A percentile compares a stretch with the other conserved stretches of the same genome.
These are phyloP conservation scores for Barbarea vulgaris DNA, from an alignment of 345 rosid genomes.

Conservation along the genomic window DNA sequence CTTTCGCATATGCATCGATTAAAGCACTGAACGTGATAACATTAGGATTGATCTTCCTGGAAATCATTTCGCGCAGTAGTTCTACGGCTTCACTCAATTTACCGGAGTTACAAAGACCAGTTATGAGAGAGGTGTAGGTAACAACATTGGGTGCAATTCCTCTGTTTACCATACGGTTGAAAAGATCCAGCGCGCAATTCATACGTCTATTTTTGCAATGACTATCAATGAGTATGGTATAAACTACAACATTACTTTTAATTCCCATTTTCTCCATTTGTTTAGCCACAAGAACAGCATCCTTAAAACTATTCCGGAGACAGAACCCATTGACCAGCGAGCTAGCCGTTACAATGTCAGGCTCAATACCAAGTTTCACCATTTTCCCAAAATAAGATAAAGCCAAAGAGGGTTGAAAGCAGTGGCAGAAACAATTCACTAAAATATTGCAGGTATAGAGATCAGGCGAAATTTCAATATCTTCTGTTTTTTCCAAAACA, in stretches of 20 bases:
- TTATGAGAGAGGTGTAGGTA: slow-evolving; percentile 38
- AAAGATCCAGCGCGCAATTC: neutral
- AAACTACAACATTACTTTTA: slow-evolving; percentile 6
- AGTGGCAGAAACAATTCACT: slow-evolving; percentile 35
- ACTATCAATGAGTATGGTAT: slow-evolving; percentile 28
- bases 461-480: slow-evolving; percentile 25
- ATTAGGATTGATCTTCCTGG: slow-evolving; percentile 28
- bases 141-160: slow-evolving; percentile 28
- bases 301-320: neutral
- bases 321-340: slow-evolving; percentile 36
- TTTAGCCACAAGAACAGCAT: slow-evolving; percentile 17
- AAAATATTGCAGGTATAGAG: slow-evolving; percentile 37
- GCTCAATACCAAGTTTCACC: slow-evolving; percentile 38
- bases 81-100: slow-evolving; percentile 10
- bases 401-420: slow-evolving; percentile 22
- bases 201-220: slow-evolving; percentile 20
- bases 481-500: neutral
- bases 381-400: slow-evolving; percentile 32
- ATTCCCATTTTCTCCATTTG: slow-evolving; percentile 34
- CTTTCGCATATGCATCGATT: slow-evolving; percentile 23
- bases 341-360: slow-evolving; percentile 25
- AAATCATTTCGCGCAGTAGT: slow-evolving; percentile 2
- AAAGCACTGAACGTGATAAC: slow-evolving; percentile 24
- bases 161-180: slow-evolving; percentile 2
- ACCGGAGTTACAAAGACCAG: slow-evolving; percentile 33